These are phyloP conservation scores for Moricandia arvensis DNA, from an alignment of 345 rosid species.

Conservation along the genomic window DNA sequence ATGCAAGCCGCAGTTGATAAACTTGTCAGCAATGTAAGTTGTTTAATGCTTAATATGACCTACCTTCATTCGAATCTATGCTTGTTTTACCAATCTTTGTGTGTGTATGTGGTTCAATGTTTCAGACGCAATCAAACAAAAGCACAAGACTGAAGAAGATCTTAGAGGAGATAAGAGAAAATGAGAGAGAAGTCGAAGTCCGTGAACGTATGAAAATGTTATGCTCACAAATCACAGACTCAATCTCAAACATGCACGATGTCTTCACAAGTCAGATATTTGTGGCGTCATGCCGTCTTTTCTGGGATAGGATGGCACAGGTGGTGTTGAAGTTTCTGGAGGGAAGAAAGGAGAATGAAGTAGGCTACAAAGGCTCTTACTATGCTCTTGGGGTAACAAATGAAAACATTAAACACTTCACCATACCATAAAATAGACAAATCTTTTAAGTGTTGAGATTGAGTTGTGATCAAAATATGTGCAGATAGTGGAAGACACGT, in stretches of 20 bases:
- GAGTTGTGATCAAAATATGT: neutral
- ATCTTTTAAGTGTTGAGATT: neutral
- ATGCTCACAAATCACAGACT: conserved; percentile 65
- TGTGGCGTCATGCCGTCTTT: conserved; percentile 76
- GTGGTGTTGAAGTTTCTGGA: conserved; percentile 90
- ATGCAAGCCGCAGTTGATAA: conserved; percentile 91
- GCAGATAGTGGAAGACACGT: conserved; percentile 86
- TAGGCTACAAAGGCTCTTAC: conserved; percentile 89
- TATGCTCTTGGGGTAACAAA: conserved; percentile 79
- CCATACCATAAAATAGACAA: neutral
- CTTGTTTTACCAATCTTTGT: conserved; percentile 2
- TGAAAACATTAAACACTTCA: neutral
- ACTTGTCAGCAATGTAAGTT: conserved; percentile 79
- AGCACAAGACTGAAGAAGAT: conserved; percentile 75
- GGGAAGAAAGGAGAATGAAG: conserved; percentile 89
- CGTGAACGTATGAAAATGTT: conserved; percentile 86
- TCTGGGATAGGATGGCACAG: conserved; percentile 98
- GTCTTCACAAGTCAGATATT: conserved; percentile 78
- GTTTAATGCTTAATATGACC: neutral
- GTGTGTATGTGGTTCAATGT: neutral
- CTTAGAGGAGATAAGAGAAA: conserved; percentile 84
- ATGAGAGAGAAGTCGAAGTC: conserved; percentile 83
- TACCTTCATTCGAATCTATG: neutral
- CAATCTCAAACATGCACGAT: conserved; percentile 72
- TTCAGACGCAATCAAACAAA: conserved; percentile 75